Conservation (phyloP, 371 early-diverging fungal genomes). For the Mucor saturninus region DNA sequence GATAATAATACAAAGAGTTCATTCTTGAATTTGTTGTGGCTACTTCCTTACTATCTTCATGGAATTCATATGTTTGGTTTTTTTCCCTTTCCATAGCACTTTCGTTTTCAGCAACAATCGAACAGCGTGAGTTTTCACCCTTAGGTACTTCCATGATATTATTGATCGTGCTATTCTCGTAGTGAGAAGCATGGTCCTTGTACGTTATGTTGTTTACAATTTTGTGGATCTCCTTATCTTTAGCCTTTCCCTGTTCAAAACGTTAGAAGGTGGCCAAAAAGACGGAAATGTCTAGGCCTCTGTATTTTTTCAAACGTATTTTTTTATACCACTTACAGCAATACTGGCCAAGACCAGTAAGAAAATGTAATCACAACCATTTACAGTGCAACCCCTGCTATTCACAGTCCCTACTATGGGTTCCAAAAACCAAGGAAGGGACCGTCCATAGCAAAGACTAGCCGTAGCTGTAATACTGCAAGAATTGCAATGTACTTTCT, state of each 20-base stretch:
- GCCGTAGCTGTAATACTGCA: no score
- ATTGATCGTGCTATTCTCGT: conserved; percentile 5
- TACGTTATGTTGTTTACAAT: conserved; percentile 11
- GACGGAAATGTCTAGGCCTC: no score
- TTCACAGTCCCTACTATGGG: no score
- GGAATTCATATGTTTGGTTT: background rate
- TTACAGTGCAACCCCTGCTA: no score
- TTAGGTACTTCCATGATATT: background rate
- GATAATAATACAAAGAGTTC: conserved; percentile 11
- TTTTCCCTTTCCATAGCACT: background rate
- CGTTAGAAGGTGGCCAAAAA: no score
- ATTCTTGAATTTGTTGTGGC: conserved; percentile 2
- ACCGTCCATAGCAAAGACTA: no score
- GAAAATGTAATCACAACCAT: no score
- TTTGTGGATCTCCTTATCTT: conserved; percentile 10
- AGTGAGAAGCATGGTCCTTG: conserved; percentile 12
- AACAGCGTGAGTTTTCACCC: background rate
- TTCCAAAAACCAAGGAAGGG: no score
- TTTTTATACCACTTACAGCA: no score
- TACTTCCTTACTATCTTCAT: conserved; percentile 8
- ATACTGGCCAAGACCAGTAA: no score
- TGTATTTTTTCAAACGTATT: no score
- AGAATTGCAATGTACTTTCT: no score
- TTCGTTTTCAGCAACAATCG: conserved; percentile 4
- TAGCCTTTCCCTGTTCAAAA: background rate